phyloP scores from a whole-genome alignment of 768 basidiomycete genomes.

The Russula earlei region DNA sequence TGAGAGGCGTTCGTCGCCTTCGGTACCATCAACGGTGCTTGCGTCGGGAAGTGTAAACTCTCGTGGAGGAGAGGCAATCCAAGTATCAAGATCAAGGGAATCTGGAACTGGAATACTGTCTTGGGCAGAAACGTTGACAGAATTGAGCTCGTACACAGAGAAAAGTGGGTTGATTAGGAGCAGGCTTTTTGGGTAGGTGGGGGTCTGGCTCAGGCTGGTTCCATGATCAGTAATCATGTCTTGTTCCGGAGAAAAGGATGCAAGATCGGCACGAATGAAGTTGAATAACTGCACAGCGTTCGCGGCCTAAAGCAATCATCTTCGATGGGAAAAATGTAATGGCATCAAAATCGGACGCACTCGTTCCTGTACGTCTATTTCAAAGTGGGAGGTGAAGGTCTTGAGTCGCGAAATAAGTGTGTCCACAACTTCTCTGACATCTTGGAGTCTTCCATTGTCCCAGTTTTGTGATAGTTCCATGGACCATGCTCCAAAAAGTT shows the following conservation, averaged over 20 bases:
- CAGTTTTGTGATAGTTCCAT: conserved; percentile 67
- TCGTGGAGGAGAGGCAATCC: conserved; percentile 63
- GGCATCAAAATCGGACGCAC: conserved; percentile 36
- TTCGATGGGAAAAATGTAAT: not conserved
- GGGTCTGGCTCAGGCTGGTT: conserved; percentile 29
- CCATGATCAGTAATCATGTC: conserved; percentile 29
- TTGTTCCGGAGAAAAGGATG: conserved; percentile 37
- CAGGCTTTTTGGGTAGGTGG: conserved; percentile 79
- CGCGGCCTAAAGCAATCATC: conserved; percentile 48
- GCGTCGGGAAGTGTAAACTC: conserved; percentile 27
- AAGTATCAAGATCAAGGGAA: conserved; percentile 75
- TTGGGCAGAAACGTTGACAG: conserved; percentile 76
- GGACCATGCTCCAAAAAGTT: conserved; percentile 83
- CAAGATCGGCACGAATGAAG: conserved; percentile 68
- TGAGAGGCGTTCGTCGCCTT: conserved; percentile 22
- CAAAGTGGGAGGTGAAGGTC: conserved; percentile 47
- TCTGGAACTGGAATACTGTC: conserved; percentile 72
- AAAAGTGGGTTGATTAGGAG: conserved; percentile 79
- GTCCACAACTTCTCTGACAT: conserved; percentile 56
- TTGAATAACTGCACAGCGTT: conserved; percentile 66
- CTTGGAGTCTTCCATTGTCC: conserved; percentile 60
- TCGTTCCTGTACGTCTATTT: conserved; percentile 90
- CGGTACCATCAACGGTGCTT: conserved; percentile 30
- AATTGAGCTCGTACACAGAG: conserved; percentile 69
- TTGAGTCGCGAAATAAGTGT: conserved; percentile 48